Evolutionary conservation across 1,139 yeast genomes (phyloP).

Genomic region (Kluyveromyces sp.): DNA sequence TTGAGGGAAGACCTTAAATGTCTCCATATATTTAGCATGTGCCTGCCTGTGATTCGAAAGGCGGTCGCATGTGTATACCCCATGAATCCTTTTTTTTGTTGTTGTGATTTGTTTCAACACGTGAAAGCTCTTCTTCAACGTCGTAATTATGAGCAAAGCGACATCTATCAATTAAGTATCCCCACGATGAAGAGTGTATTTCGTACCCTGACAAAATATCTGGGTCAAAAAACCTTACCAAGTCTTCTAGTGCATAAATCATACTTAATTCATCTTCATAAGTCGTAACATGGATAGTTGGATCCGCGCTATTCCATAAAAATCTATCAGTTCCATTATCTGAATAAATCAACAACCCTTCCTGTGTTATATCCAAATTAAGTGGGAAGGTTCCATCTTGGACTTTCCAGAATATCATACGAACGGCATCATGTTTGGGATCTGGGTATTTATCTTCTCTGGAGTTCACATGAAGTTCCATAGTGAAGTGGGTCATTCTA

Average conservation of each 20-base stretch:
- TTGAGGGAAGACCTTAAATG: conserved; percentile 54
- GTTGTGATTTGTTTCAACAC: conserved; percentile 42
- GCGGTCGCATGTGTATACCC: conserved; percentile 74
- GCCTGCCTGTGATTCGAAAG: conserved; percentile 67
- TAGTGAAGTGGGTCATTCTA: conserved; percentile 44
- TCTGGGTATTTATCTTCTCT: conserved; percentile 49
- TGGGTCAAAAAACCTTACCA: conserved; percentile 69
- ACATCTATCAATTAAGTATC: conserved; percentile 69
- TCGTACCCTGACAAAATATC: conserved; percentile 86
- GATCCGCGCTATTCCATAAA: conserved; percentile 12
- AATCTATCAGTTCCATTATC: conserved; percentile 5
- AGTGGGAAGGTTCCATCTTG: conserved; percentile 38
- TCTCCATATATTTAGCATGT: conserved; percentile 81
- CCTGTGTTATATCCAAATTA: conserved; percentile 26
- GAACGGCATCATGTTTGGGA: conserved; percentile 53
- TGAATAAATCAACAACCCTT: conserved; percentile 32
- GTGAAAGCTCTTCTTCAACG: conserved; percentile 42
- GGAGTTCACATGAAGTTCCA: conserved; percentile 64
- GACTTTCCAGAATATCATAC: conserved; percentile 55
- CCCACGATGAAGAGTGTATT: conserved; percentile 78
- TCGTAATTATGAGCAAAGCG: conserved; percentile 41
- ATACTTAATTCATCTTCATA: conserved; percentile 49
- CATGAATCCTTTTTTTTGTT: conserved; percentile 63
- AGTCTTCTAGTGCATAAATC: conserved; percentile 44
- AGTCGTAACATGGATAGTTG: conserved; percentile 18